These are phyloP conservation scores for Sporisorium scitamineum DNA, from an alignment of 1,284 basidiomycete species.

Conservation along the genomic window DNA sequence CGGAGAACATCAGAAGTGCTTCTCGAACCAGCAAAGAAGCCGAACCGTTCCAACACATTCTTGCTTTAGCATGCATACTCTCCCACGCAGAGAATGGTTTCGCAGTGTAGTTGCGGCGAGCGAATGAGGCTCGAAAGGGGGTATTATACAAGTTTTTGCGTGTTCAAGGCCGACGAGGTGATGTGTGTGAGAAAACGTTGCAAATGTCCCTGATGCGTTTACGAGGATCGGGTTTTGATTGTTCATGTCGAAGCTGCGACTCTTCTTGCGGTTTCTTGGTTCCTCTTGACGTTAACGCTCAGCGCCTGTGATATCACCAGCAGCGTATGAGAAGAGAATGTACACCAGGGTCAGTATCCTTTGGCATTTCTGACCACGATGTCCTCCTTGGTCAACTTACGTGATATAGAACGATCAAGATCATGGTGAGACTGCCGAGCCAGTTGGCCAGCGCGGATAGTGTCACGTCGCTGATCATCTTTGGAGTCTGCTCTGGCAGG, in stretches of 20 bases:
- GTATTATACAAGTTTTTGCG: slow-evolving; percentile 1
- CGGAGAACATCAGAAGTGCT: too few species aligned
- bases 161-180: background rate
- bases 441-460: slow-evolving; percentile 64
- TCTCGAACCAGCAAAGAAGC: too few species aligned
- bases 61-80: too few species aligned
- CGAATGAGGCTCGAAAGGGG: background rate
- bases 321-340: background rate
- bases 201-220: slow-evolving; percentile 7
- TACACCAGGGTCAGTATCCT: background rate
- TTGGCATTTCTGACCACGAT: too few species aligned
- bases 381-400: slow-evolving; percentile 44
- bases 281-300: slow-evolving; percentile 52
- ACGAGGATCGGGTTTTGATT: background rate
- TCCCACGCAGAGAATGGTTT: background rate
- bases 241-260: slow-evolving; percentile 22
- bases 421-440: slow-evolving; percentile 63
- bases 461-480: slow-evolving; percentile 65
- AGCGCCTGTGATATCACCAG: slow-evolving; percentile 21
- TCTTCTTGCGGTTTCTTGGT: slow-evolving; percentile 32
- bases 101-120: background rate
- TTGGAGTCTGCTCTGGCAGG: background rate
- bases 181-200: background rate
- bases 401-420: slow-evolving; percentile 64
- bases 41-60: too few species aligned